phyloP scores from a whole-genome alignment of 2,329 filamentous ascomycete genomes.

The Arthrocladium fulminans region DNA sequence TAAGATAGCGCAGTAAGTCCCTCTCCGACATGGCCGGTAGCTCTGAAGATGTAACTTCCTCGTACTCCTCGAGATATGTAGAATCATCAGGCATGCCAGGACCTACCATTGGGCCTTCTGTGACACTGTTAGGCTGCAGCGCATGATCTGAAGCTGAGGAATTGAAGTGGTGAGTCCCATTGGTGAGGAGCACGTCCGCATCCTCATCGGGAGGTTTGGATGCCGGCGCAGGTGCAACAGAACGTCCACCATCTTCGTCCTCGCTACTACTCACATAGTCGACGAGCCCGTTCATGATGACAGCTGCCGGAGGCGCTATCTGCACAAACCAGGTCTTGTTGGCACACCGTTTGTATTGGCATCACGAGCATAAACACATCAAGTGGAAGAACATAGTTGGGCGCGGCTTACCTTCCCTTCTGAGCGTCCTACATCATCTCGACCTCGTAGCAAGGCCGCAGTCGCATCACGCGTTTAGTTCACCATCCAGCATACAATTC shows the following conservation, averaged over 20 bases:
- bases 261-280: slow-evolving; percentile 40
- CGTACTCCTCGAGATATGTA: slow-evolving; percentile 4
- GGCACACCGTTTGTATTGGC: too few species aligned
- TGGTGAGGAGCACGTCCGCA: not conserved
- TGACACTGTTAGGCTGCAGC: not conserved
- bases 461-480: too few species aligned
- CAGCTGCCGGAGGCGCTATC: too few species aligned
- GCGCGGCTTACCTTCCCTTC: too few species aligned
- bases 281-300: slow-evolving; percentile 28
- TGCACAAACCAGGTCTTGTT: too few species aligned
- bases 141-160: not conserved
- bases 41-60: slow-evolving; percentile 6
- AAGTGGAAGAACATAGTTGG: too few species aligned
- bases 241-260: slow-evolving; percentile 28
- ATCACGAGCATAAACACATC: too few species aligned
- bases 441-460: too few species aligned
- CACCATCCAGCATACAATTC: too few species aligned
- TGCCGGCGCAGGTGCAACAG: not conserved
- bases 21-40: slow-evolving; percentile 18
- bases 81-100: slow-evolving; percentile 16
- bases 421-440: too few species aligned
- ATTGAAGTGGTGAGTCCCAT: not conserved
- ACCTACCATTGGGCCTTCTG: slow-evolving; percentile 16
- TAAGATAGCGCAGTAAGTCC: slow-evolving; percentile 47
- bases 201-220: not conserved